Evolutionary conservation across 306 rosid species (phyloP).

Genomic region (Pyrus bretschneideri): DNA sequence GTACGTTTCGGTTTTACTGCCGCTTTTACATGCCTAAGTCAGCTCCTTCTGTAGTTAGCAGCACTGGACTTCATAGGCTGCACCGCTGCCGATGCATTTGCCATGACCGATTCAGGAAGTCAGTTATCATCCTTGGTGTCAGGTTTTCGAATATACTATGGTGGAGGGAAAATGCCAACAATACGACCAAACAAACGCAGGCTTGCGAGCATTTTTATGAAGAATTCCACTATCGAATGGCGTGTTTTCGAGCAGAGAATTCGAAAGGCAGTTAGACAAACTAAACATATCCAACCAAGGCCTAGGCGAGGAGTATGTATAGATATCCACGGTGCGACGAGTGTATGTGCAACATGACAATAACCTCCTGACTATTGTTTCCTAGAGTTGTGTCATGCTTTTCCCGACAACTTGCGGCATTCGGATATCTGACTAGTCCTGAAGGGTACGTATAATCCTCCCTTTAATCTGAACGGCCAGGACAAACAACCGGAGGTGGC

Average conservation of each 20-base stretch:
- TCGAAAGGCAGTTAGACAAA: constrained; percentile 93
- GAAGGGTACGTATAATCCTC: not conserved
- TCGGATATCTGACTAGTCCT: not conserved
- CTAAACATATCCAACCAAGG: constrained; percentile 80
- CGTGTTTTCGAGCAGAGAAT: constrained; percentile 89
- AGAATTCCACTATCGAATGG: constrained; percentile 83
- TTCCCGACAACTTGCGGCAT: not conserved
- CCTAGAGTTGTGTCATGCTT: not conserved
- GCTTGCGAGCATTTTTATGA: constrained; percentile 66
- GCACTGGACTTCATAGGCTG: constrained; percentile 95
- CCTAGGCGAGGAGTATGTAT: constrained; percentile 91
- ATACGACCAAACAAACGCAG: constrained; percentile 96
- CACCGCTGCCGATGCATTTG: constrained; percentile 90
- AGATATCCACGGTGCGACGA: constrained; percentile 89
- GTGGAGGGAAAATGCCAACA: constrained; percentile 87
- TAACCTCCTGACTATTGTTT: not conserved
- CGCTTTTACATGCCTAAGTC: not conserved
- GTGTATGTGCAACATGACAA: constrained; percentile 73
- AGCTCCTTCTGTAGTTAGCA: constrained; percentile 52
- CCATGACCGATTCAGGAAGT: constrained; percentile 98
- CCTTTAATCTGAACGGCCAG: not conserved
- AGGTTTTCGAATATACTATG: constrained; percentile 82
- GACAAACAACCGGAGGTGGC: not conserved
- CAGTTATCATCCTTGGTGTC: constrained; percentile 89
- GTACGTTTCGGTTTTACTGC: not conserved